Base-by-base conservation (phyloP, 2,329 filamentous ascomycete species). In the Aspergillus jensenii region DNA sequence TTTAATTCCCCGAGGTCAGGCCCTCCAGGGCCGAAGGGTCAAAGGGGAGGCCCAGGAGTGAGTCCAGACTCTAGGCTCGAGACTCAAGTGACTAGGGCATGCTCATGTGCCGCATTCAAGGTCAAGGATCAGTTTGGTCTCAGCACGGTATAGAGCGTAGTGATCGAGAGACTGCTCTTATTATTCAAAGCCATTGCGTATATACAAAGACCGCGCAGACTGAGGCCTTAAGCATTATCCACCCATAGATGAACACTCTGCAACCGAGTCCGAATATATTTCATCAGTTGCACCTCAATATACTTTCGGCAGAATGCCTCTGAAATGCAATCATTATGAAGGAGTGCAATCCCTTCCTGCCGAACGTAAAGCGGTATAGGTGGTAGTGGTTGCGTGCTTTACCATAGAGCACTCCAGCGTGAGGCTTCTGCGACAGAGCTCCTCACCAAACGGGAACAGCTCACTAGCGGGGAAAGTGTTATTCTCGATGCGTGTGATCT, bases 261-360 rank as follows among this genome's bases (percentile, higher is more conserved):
- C 55, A 82, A 72, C 49, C 74, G 71, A 50, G 70, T 63, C 51
- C 74, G 70, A 62, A 82, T 74, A 61, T 74, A 74, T 59, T 71
- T 67, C 66, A 83, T 68, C 58, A 83, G 68, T 66, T 72, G 70
- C 60, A 69, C 73, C 44, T 76, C 81, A 21, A 83, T 65, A n/a
- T 81, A 80, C 65, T 74, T 74, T 27, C 74, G 71, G 63, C 81
- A 78, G 67, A 78, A 73, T 43, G 70, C 62, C 65, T 79, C 76
- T 27, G 76, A 68, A 14, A 83, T 78, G 61, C 81, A 83, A 39
- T 83, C 71, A 62, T 84, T 84, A 65, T 84, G 81, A 44, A 84
- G 71, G 54, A 81, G 74, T 17, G 78, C 77, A 25, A 74, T 61
- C 48, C 75, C 73, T 62, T 78, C 78, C 57, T 76, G 75, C 48